These are phyloP conservation scores for Plantago elongata DNA, from an alignment of 257 asterid species.

Conservation along the genomic window DNA sequence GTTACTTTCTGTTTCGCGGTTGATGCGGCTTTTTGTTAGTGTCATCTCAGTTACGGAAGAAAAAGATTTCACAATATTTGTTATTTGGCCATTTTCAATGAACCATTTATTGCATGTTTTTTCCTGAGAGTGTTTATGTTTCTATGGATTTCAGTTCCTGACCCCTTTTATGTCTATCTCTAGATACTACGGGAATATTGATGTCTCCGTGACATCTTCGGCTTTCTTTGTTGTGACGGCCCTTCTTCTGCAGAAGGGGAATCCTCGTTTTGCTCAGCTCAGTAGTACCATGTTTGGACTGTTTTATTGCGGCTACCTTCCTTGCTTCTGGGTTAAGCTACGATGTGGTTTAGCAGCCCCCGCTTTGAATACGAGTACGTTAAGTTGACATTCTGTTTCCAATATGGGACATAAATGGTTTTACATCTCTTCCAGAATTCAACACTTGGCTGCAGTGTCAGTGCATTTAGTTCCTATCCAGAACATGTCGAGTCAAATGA, in stretches of 20 bases:
- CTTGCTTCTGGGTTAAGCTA: constrained; percentile 97
- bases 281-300: constrained; percentile 95
- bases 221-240: constrained; percentile 78
- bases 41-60: neutral
- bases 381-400: constrained; percentile 14
- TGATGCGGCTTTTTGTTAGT: neutral
- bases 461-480: neutral
- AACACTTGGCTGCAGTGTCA: constrained; percentile 11
- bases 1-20: too few species aligned
- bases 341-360: constrained; percentile 88
- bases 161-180: constrained; percentile 20
- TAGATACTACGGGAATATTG: constrained; percentile 89
- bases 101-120: constrained; percentile 13
- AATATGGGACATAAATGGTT: constrained; percentile 9
- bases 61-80: constrained; percentile 4
- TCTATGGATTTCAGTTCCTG: constrained; percentile 16
- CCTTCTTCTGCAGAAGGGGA: constrained; percentile 72
- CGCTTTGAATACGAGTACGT: constrained; percentile 75
- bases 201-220: constrained; percentile 87
- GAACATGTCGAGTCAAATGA: too few species aligned
- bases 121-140: neutral
- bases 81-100: neutral
- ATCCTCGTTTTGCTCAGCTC: constrained; percentile 94
- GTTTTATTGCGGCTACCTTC: constrained; percentile 95
- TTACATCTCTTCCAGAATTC: constrained; percentile 11